phyloP scores from a whole-genome alignment of 2,329 filamentous ascomycete genomes.

The Stemphylium lycopersici region DNA sequence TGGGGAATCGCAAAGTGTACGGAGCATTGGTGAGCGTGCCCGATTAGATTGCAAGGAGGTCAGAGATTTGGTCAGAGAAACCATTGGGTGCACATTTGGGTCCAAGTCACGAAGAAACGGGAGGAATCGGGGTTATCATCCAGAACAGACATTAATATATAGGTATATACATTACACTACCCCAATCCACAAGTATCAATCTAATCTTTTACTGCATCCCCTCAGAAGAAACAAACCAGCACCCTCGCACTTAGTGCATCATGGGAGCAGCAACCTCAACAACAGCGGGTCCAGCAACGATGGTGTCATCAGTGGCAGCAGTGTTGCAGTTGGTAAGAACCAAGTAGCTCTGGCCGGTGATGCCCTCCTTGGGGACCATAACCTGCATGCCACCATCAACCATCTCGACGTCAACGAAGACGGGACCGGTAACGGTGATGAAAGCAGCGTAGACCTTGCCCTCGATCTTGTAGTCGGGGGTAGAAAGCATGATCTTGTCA shows the following conservation, averaged over 20 bases:
- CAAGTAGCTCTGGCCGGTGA: conserved; percentile 33
- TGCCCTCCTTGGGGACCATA: conserved; percentile 29
- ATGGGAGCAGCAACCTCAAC: conserved; percentile 25
- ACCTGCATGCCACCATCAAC: conserved; percentile 27
- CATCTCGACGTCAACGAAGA: conserved; percentile 23
- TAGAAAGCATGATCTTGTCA: conserved; percentile 21
- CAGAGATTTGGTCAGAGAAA: too few relatives aligned
- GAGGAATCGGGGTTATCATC: too few relatives aligned
- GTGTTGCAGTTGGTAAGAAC: conserved; percentile 34
- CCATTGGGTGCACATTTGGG: too few relatives aligned
- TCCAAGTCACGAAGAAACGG: too few relatives aligned
- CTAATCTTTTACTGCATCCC: too few relatives aligned
- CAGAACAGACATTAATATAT: too few relatives aligned
- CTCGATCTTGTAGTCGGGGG: conserved; percentile 26
- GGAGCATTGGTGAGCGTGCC: too few relatives aligned
- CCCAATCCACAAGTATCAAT: too few relatives aligned
- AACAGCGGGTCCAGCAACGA: conserved; percentile 30
- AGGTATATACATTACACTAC: too few relatives aligned
- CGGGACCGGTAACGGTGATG: conserved; percentile 31
- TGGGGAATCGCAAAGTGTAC: too few relatives aligned
- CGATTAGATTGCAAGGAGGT: too few relatives aligned
- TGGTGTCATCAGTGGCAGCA: conserved; percentile 33
- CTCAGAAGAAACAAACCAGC: too few relatives aligned
- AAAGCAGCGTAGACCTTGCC: conserved; percentile 33
- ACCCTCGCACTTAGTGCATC: neutral